Evolutionary conservation across 2,329 filamentous ascomycete species (phyloP).

Genomic region (Helotiales sp.): DNA sequence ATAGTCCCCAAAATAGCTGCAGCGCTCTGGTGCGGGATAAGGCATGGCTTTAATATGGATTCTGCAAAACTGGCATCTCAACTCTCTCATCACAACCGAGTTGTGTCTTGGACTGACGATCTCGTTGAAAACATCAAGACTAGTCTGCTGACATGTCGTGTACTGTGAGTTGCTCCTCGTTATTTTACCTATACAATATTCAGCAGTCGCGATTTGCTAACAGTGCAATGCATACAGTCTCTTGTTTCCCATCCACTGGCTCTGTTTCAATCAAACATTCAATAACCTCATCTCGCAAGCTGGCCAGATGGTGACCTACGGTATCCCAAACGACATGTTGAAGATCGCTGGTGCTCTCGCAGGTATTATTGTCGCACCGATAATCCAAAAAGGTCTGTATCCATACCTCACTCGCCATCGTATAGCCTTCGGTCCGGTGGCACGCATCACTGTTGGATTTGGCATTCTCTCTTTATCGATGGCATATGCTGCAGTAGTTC

Average conservation of each 20-base stretch:
- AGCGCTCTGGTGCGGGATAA: background rate
- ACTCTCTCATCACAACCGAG: background rate
- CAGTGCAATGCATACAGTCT: background rate
- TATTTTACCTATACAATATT: background rate
- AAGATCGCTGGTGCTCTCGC: background rate
- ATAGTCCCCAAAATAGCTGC: background rate
- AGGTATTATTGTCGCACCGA: background rate
- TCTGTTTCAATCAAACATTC: background rate
- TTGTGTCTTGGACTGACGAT: background rate
- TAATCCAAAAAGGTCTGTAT: background rate
- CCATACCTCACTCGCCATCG: background rate
- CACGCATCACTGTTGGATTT: background rate
- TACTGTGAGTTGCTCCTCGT: background rate
- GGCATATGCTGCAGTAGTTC: background rate
- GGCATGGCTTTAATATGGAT: background rate
- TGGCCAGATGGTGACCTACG: background rate
- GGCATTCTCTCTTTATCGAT: background rate
- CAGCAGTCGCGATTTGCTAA: background rate
- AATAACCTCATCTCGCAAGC: background rate
- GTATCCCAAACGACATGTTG: background rate
- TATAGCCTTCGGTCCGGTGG: background rate
- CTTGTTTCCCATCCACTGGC: background rate
- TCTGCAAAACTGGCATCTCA: background rate
- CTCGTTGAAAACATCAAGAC: background rate
- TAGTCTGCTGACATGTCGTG: background rate